Conservation (phyloP, 257 asterid species). For the Plantago elongata region DNA sequence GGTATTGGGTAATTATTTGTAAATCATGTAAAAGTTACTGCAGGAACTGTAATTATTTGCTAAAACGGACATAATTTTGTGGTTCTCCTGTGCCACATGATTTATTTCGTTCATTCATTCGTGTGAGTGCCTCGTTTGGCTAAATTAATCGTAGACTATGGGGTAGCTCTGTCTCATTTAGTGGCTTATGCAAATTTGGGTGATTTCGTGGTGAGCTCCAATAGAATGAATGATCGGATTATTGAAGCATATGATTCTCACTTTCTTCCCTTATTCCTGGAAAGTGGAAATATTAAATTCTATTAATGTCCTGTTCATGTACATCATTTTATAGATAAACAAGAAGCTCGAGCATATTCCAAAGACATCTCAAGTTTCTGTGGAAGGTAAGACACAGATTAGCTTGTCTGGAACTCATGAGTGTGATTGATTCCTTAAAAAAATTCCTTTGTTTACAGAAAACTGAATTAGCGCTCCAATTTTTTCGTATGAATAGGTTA, state of each 20-base stretch:
- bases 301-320: constrained; percentile 5
- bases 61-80: too few relatives aligned
- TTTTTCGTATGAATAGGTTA: constrained; percentile 43
- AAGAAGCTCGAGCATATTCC: constrained; percentile 79
- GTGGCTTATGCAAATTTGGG: too few relatives aligned
- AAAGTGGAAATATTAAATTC: constrained; percentile 18
- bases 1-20: too few relatives aligned
- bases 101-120: too few relatives aligned
- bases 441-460: neutral
- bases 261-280: neutral
- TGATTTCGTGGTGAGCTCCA: too few relatives aligned
- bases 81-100: too few relatives aligned
- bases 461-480: constrained; percentile 10
- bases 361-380: constrained; percentile 83
- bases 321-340: constrained; percentile 45
- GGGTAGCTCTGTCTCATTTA: too few relatives aligned
- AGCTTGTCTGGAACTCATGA: constrained; percentile 9
- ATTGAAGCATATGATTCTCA: neutral
- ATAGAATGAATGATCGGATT: neutral
- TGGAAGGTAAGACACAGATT: constrained; percentile 63
- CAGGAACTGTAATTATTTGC: too few relatives aligned
- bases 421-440: constrained; percentile 3
- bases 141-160: too few relatives aligned
- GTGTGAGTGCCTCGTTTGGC: too few relatives aligned
- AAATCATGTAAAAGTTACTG: too few relatives aligned